phyloP scores from a whole-genome alignment of 768 basidiomycete species.

The Termitomyces heimii region DNA sequence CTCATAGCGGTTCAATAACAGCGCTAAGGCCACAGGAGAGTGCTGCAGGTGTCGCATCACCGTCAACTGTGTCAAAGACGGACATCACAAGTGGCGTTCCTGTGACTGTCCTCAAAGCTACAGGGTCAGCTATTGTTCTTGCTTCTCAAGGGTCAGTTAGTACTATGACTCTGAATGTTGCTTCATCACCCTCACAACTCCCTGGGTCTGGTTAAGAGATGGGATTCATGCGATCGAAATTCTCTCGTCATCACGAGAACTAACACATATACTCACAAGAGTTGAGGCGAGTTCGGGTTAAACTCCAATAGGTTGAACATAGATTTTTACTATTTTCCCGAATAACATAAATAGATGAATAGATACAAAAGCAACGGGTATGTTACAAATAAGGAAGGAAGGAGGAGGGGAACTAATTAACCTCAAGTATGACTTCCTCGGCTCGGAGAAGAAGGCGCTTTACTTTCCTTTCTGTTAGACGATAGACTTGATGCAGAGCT shows the following conservation, averaged over 20 bases:
- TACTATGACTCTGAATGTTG: conserved; percentile 1
- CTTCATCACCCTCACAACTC: not conserved
- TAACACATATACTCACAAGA: not conserved
- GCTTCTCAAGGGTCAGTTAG: conserved; percentile 6
- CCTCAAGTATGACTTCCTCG: conserved; percentile 79
- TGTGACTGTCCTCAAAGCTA: conserved; percentile 8
- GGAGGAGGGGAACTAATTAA: conserved; percentile 30
- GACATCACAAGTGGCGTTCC: not conserved
- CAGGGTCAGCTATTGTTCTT: conserved; percentile 11
- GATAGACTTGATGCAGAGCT: conserved; percentile 67
- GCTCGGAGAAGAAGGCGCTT: conserved; percentile 62
- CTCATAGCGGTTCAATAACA: not conserved
- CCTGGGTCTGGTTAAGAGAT: not conserved
- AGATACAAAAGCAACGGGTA: not conserved
- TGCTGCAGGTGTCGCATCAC: not conserved
- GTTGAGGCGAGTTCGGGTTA: not conserved
- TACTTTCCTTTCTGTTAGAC: conserved; percentile 51
- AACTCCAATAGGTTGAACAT: not conserved
- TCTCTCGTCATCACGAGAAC: not conserved
- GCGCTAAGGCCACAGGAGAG: not conserved
- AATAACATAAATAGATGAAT: not conserved
- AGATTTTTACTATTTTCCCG: not conserved
- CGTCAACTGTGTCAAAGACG: not conserved
- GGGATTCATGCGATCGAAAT: not conserved
- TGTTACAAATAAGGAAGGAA: not conserved